Evolutionary conservation across 163 green algal genomes (phyloP), one percentile per base, ranked within the genome.

Genomic region (Picocystis sp.): DNA sequence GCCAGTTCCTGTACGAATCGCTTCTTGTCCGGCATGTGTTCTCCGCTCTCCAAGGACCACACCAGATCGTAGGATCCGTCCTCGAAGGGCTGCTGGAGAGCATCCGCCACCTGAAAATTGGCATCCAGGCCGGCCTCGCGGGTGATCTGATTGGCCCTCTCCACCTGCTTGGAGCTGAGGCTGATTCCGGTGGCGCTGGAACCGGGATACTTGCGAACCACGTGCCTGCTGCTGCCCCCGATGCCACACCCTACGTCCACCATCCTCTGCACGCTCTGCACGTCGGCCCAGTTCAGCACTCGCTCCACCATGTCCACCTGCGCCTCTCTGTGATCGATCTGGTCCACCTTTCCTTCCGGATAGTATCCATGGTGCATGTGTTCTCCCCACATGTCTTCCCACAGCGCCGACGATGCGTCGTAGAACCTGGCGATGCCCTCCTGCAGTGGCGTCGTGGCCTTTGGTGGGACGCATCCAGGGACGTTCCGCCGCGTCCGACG

Each of bases 301-400:
- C 87, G 61, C 3, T 97, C 84, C 54, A 98, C 93, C 86, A 98
- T 96, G 52, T 96, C 87, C 3, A 93, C 61, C 73, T 97, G 89
- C 2, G 89, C 87, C 62, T 93, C 52, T 48, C 67, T 50, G 67
- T 97, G 56, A 38, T 74, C 65, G n/a, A 60, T 9, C 8, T 57
- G 19, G n/a, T 21, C 34, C 13, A 17, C 35, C 23, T 34, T 49
- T 15, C 63, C 76, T 29, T 75, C 57, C 1, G 77, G 73, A 55
- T 97, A 97, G 70, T 90, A 94, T 15, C 84, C 89, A 57, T 97
- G 89, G 70, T 97, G 89, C 83, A 98, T 93, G 75, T 98, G 89
- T 61, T 94, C 79, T 9, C 83, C 87, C 89, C 89, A 95, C 62
- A 94, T 84, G 10, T 75, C 57, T 63, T 97, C 89, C 89, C 89